phyloP scores from a whole-genome alignment of 2,329 filamentous ascomycete species.

The Talaromyces sp. region DNA sequence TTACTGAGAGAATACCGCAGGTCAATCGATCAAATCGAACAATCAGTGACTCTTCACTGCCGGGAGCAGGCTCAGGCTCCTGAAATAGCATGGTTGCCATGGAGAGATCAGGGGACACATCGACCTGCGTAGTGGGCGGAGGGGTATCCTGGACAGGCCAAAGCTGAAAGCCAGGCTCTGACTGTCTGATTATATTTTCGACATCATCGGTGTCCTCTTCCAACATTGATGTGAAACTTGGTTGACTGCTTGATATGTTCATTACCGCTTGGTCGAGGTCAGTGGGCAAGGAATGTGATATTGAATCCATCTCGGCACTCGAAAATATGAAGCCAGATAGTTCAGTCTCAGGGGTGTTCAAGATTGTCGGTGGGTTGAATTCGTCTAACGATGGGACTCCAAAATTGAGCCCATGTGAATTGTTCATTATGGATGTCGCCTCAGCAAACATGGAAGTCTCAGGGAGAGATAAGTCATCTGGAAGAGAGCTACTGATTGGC shows the following conservation, averaged over 20 bases:
- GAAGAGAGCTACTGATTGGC: constrained; percentile 7
- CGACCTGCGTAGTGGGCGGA: not conserved
- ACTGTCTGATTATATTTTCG: constrained; percentile 50
- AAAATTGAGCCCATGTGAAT: constrained; percentile 2
- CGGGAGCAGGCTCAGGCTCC: constrained; percentile 40
- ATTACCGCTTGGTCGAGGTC: constrained; percentile 12
- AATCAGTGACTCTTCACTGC: constrained; percentile 58
- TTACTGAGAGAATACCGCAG: constrained; percentile 65
- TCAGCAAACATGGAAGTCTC: constrained; percentile 2
- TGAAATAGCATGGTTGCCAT: constrained; percentile 32
- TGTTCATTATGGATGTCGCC: not conserved
- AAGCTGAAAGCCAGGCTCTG: constrained; percentile 26
- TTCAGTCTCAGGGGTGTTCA: constrained; percentile 4
- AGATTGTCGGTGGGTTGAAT: not conserved
- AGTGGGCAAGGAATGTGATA: constrained; percentile 8
- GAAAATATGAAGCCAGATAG: constrained; percentile 10
- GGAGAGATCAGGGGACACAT: constrained; percentile 1
- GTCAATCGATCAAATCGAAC: constrained; percentile 61
- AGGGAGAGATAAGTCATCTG: constrained; percentile 3
- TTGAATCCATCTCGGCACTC: constrained; percentile 11
- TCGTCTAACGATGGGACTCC: constrained; percentile 5
- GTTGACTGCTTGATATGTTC: constrained; percentile 15
- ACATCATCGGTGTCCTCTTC: constrained; percentile 44
- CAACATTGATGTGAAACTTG: constrained; percentile 31
- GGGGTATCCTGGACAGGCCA: constrained; percentile 33